Evolutionary conservation across 805 yeast genomes (phyloP).

Genomic region (Saccharomycopsis synnaedendra): DNA sequence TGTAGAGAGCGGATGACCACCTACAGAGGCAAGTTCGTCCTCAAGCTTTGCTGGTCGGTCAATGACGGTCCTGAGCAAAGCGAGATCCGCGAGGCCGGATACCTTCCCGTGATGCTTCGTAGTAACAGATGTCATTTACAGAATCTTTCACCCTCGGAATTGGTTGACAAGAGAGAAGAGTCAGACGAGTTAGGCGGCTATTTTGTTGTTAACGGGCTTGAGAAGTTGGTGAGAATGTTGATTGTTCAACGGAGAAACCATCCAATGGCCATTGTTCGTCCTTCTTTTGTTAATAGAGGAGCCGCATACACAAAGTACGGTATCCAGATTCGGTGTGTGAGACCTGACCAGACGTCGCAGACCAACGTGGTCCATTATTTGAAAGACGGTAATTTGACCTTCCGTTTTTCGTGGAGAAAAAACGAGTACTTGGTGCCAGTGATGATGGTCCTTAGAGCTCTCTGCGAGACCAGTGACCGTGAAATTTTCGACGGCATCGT

Average conservation of each 20-base stretch:
- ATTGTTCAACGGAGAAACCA: slow-evolving; percentile 97
- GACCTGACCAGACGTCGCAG: slow-evolving; percentile 97
- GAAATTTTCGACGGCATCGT: slow-evolving; percentile 94
- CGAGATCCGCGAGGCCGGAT: slow-evolving; percentile 86
- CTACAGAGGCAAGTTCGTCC: slow-evolving; percentile 66
- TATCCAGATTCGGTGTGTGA: slow-evolving; percentile 85
- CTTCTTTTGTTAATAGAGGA: slow-evolving; percentile 91
- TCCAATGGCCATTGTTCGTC: slow-evolving; percentile 95
- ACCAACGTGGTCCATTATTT: slow-evolving; percentile 95
- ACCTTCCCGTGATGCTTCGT: slow-evolving; percentile 81
- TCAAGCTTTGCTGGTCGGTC: slow-evolving; percentile 77
- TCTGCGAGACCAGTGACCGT: slow-evolving; percentile 83
- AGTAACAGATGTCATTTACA: slow-evolving; percentile 88
- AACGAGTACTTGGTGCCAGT: slow-evolving; percentile 93
- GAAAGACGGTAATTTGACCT: slow-evolving; percentile 91
- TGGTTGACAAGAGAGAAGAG: slow-evolving; percentile 76
- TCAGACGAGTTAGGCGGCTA: slow-evolving; percentile 95
- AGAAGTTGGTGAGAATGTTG: slow-evolving; percentile 91
- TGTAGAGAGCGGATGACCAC: slow-evolving; percentile 83
- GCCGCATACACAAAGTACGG: slow-evolving; percentile 81
- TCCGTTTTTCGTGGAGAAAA: slow-evolving; percentile 94
- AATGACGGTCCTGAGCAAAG: slow-evolving; percentile 76
- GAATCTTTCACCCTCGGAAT: slow-evolving; percentile 68
- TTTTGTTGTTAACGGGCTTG: slow-evolving; percentile 93
- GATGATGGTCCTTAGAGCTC: slow-evolving; percentile 82